Base-by-base conservation (phyloP, 2,329 filamentous ascomycete genomes). In the Fusarium nisikadoi region DNA sequence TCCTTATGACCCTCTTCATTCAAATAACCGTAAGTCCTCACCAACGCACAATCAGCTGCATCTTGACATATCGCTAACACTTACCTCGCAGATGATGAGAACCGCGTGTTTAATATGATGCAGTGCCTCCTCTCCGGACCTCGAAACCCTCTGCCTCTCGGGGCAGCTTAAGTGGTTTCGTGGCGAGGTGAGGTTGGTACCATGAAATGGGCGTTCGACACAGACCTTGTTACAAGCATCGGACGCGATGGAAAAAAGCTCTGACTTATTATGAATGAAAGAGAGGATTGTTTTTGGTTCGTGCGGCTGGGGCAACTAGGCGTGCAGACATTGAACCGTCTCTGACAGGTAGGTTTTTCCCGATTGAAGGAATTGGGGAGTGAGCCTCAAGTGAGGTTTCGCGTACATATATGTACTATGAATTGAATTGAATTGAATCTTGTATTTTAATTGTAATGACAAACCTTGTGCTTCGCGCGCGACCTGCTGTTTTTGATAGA, bases 151-250 rank as follows among this genome's bases (percentile, higher is more conserved):
- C 92, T 92, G 90, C 42, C 61, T 85, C 88, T 84, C 85, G 91
- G 93, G 74, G 63, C 41, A 55, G 95, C 94, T 93, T 82, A 94
- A 98, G 96, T 88, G 95, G 94, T 92, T 87, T 87, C 88, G 84
- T 85, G 88, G 90, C 83, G 84, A 86, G 84, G 87, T 83, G 84
- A 86, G 85, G 84, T 62, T 84, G 90, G 89, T 85, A 92, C 90
- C 87, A 89, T 99, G 96, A 98, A 91, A 94, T 94, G 89, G 92
- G 96, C 94, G 96, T 98, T 93, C 94, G 95, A 94, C 96, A 98
- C 95, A 82, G 88, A 91, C 92, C 95, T 98, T 98, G 94, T 98
- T 97, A 89, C 69, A 53, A 85, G 86, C 85, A 88, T 94, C 95
- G 95, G 91, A 97, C 95, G 96, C 95, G 90, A 94, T 92, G 88